Conservation (phyloP, 1,139 yeast species). For the Yamadazyma taylorii region DNA sequence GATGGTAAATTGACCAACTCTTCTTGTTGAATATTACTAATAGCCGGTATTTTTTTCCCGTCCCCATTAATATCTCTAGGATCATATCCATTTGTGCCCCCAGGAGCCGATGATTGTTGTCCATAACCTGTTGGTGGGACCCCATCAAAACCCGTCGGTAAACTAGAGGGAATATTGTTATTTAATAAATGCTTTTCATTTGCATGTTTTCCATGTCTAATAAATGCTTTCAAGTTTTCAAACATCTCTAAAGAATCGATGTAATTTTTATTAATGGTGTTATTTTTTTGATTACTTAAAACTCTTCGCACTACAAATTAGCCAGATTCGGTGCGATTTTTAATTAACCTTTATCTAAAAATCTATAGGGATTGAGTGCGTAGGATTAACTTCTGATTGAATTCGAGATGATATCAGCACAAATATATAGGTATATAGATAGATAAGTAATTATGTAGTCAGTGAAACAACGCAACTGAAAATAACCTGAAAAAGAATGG, state of each 20-base stretch:
- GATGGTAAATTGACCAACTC: conserved; percentile 9
- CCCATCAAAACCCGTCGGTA: conserved; percentile 1
- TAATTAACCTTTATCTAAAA: no score
- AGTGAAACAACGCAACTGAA: no score
- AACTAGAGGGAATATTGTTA: conserved; percentile 1
- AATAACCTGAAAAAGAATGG: no score
- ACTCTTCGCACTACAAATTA: not conserved
- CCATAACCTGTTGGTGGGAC: not conserved
- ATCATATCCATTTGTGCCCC: no score
- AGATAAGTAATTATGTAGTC: no score
- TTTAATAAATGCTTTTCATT: conserved; percentile 29
- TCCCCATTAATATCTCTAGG: not conserved
- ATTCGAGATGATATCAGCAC: no score
- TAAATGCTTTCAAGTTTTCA: conserved; percentile 72
- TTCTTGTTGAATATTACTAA: not conserved
- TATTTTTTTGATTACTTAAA: not conserved
- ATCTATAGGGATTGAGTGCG: no score
- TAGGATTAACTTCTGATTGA: no score
- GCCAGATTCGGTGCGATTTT: no score
- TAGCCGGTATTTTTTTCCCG: not conserved
- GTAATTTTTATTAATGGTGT: not conserved
- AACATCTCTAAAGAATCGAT: conserved; percentile 36
- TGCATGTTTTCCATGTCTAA: conserved; percentile 84
- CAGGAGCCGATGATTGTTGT: no score
- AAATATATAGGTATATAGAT: no score